phyloP scores from a whole-genome alignment of 2,329 filamentous ascomycete species.

The Microcyclospora tardicrescens region DNA sequence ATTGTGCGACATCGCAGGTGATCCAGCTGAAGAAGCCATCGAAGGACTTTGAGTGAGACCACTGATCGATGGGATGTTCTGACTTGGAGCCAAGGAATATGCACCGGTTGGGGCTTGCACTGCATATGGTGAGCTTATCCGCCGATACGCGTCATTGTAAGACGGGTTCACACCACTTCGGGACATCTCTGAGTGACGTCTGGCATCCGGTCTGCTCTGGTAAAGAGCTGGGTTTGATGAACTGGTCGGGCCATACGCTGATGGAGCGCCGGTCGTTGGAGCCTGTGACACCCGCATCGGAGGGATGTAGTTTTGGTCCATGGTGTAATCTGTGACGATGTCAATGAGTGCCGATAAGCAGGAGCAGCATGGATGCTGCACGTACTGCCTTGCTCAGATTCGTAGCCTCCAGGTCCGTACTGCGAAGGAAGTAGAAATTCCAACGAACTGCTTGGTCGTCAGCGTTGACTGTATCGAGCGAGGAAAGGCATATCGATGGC shows the following conservation, averaged over 20 bases:
- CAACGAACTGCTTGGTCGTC: constrained; percentile 18
- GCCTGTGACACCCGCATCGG: constrained; percentile 21
- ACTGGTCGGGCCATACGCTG: constrained; percentile 14
- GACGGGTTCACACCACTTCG: constrained; percentile 7
- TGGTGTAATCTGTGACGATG: constrained; percentile 13
- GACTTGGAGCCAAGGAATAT: constrained; percentile 16
- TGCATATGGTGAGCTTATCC: constrained; percentile 18
- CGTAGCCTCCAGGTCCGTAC: constrained; percentile 18
- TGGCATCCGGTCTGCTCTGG: constrained; percentile 13
- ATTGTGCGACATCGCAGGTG: constrained; percentile 11
- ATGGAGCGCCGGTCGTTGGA: constrained; percentile 10
- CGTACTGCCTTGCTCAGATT: constrained; percentile 20
- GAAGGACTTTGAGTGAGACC: constrained; percentile 21
- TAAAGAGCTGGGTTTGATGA: constrained; percentile 22
- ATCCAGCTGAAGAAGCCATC: constrained; percentile 9
- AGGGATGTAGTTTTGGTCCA: constrained; percentile 22
- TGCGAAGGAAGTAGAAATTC: constrained; percentile 24
- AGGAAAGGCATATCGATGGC: constrained; percentile 1
- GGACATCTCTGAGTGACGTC: constrained; percentile 17
- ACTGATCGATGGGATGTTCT: constrained; percentile 21
- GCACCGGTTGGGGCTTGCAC: constrained; percentile 1
- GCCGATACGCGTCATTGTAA: constrained; percentile 15
- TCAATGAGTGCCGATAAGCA: neutral
- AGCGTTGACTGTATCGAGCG: constrained; percentile 5
- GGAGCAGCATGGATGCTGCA: neutral